Conservation (phyloP, 805 yeast species). For the Candida nemodendra region DNA sequence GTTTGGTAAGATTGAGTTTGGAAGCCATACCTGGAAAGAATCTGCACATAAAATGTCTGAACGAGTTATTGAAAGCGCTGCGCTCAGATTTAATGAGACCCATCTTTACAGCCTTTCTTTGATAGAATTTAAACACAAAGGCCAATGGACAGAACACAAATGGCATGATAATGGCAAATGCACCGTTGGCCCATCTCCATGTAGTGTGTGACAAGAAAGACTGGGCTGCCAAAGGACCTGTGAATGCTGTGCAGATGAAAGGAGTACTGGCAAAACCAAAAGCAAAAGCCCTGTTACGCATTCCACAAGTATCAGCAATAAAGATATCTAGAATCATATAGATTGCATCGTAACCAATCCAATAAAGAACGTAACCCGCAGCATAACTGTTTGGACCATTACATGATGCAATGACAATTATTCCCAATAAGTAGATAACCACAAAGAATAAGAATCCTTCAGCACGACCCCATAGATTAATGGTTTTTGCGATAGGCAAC, state of each 20-base stretch:
- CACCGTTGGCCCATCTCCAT: constrained; percentile 57
- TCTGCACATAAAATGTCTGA: too few relatives aligned
- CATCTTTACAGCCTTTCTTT: constrained; percentile 28
- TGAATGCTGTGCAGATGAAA: constrained; percentile 34
- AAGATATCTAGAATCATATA: constrained; percentile 29
- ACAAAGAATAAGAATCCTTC: constrained; percentile 29
- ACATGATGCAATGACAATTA: constrained; percentile 29
- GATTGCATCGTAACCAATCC: constrained; percentile 31
- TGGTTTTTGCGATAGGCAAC: constrained; percentile 28
- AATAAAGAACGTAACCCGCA: constrained; percentile 32
- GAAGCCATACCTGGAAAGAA: too few relatives aligned
- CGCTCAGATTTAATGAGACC: constrained; percentile 24
- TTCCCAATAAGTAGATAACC: constrained; percentile 24
- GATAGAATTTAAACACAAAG: constrained; percentile 27
- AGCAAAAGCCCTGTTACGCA: constrained; percentile 32
- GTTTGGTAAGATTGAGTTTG: too few relatives aligned
- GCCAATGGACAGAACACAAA: constrained; percentile 32
- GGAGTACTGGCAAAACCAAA: constrained; percentile 32
- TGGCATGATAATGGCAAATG: constrained; percentile 47
- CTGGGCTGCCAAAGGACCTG: constrained; percentile 31
- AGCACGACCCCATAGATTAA: constrained; percentile 32
- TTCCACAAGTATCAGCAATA: constrained; percentile 30
- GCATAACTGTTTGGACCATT: constrained; percentile 27
- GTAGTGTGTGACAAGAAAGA: constrained; percentile 41
- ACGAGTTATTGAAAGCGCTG: constrained; percentile 17